phyloP scores from a whole-genome alignment of 345 rosid genomes.

The Clausena lansium region DNA sequence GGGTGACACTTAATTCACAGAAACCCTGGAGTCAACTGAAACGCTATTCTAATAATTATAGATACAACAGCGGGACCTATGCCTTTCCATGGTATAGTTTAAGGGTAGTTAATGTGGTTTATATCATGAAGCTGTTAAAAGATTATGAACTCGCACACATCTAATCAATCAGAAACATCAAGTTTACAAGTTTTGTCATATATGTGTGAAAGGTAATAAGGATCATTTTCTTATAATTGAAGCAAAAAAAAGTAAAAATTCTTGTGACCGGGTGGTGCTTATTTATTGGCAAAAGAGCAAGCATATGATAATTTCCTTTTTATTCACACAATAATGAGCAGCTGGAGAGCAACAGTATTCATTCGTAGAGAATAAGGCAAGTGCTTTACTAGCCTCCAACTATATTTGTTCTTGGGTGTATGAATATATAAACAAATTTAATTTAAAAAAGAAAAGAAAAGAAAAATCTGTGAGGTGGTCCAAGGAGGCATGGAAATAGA shows the following conservation, averaged over 20 bases:
- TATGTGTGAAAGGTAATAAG: not conserved
- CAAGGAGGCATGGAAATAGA: not conserved
- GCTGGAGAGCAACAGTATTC: slow-evolving; percentile 11
- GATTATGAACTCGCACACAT: slow-evolving; percentile 3
- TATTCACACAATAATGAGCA: slow-evolving; percentile 18
- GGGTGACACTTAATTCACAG: not conserved
- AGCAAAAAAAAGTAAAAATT: slow-evolving; percentile 1
- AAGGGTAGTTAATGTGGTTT: slow-evolving; percentile 26
- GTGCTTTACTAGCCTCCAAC: not conserved
- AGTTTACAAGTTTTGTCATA: not conserved
- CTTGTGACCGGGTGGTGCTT: not conserved
- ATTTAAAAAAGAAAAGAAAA: not conserved
- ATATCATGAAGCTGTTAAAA: slow-evolving; percentile 12
- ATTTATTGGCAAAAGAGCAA: slow-evolving; percentile 4
- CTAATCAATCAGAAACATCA: slow-evolving; percentile 25
- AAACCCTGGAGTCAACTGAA: slow-evolving; percentile 18
- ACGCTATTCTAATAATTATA: slow-evolving; percentile 8
- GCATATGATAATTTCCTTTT: not conserved
- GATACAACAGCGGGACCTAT: slow-evolving; percentile 5
- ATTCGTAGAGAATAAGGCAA: slow-evolving; percentile 29
- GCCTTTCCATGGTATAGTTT: slow-evolving; percentile 18
- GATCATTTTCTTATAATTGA: slow-evolving; percentile 26
- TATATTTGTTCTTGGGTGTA: not conserved
- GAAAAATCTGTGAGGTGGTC: slow-evolving; percentile 6
- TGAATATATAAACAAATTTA: no score